Evolutionary conservation across 176 grass and related monocot genomes (phyloP).

Genomic region (Tillandsia fasciculata): DNA sequence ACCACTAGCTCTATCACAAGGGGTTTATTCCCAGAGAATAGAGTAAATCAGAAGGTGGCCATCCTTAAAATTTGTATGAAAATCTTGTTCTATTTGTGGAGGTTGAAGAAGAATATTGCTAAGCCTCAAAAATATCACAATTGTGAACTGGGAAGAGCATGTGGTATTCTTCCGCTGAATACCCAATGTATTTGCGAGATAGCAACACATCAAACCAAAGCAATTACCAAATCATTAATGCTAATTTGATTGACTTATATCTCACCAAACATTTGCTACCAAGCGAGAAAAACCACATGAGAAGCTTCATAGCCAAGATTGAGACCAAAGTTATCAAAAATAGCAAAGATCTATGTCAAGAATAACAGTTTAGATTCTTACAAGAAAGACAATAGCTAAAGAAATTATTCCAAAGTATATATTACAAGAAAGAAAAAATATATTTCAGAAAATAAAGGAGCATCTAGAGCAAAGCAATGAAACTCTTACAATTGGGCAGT

Average conservation of each 20-base stretch:
- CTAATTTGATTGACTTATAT: background rate
- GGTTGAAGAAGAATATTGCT: too few relatives aligned
- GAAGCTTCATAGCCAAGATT: background rate
- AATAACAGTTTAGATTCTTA: background rate
- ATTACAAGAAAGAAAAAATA: background rate
- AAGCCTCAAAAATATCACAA: too few relatives aligned
- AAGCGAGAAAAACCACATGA: background rate
- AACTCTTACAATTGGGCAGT: constrained; percentile 82
- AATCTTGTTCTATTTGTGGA: too few relatives aligned
- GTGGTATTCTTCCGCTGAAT: background rate
- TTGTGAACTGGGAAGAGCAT: too few relatives aligned
- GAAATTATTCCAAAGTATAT: background rate
- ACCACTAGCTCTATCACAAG: too few relatives aligned
- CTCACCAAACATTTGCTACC: too few relatives aligned
- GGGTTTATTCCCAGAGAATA: too few relatives aligned
- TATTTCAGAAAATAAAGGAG: constrained; percentile 19
- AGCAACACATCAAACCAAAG: background rate
- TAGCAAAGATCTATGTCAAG: background rate
- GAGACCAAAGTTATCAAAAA: background rate
- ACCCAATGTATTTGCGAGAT: background rate
- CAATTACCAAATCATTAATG: background rate
- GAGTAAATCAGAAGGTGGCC: too few relatives aligned
- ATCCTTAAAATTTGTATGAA: too few relatives aligned
- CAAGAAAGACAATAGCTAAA: background rate
- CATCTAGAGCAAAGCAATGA: background rate